Evolutionary conservation across 176 grass and related monocot species (phyloP).

Genomic region (Avena atlantica): DNA sequence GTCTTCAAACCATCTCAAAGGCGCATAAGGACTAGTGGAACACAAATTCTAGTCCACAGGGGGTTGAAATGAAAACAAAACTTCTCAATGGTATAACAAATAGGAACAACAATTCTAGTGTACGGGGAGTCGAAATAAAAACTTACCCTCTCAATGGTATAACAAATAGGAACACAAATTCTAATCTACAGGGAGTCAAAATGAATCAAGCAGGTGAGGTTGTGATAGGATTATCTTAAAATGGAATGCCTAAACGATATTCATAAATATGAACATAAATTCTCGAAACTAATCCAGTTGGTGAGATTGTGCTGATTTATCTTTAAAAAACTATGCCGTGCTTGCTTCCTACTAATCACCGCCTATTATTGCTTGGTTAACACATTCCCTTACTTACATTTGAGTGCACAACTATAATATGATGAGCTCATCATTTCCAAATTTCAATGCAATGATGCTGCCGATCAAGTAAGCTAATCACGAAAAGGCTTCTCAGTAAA

Average conservation of each 20-base stretch:
- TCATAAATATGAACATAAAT: background rate
- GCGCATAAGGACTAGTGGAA: background rate
- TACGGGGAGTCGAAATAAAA: background rate
- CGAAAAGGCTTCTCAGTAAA: conserved; percentile 32
- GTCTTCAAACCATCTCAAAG: background rate
- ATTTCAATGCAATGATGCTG: conserved; percentile 39
- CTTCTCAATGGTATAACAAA: no score
- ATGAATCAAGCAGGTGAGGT: background rate
- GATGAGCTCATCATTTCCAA: conserved; percentile 47
- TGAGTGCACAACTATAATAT: background rate
- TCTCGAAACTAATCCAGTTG: background rate
- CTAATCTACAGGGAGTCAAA: background rate
- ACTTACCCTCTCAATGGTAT: no score
- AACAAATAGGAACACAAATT: background rate
- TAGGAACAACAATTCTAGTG: background rate
- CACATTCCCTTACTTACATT: background rate
- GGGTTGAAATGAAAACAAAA: no score
- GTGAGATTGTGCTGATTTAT: background rate
- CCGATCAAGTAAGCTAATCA: conserved; percentile 40
- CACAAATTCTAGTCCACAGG: background rate
- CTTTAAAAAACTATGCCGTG: background rate
- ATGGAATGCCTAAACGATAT: background rate
- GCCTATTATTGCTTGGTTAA: background rate
- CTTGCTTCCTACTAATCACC: conserved; percentile 1
- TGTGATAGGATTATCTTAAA: background rate